Conservation (phyloP, 2,329 filamentous ascomycete genomes). For the Scleromitrula shiraiana region DNA sequence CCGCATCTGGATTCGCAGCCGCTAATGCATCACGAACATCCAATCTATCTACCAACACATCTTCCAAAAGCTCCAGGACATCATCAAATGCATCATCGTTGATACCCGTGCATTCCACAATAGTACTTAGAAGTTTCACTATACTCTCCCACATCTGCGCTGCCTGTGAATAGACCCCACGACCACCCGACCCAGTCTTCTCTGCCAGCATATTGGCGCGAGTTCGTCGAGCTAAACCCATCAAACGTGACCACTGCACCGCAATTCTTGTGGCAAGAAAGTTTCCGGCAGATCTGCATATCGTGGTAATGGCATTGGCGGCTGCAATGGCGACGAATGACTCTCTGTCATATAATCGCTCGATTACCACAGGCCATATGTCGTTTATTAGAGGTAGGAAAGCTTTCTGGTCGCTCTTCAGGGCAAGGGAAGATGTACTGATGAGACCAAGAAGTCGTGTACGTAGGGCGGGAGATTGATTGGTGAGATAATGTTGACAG, state of each 20-base stretch:
- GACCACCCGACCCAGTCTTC: slow-evolving; percentile 29
- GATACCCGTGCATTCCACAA: slow-evolving; percentile 57
- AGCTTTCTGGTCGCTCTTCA: slow-evolving; percentile 69
- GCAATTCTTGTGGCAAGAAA: slow-evolving; percentile 74
- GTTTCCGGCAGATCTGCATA: slow-evolving; percentile 68
- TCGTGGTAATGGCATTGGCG: slow-evolving; percentile 56
- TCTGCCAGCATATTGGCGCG: slow-evolving; percentile 35
- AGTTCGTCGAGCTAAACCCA: slow-evolving; percentile 40
- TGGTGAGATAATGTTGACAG: slow-evolving; percentile 85
- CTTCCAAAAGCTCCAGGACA: slow-evolving; percentile 53
- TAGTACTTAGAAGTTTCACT: slow-evolving; percentile 47
- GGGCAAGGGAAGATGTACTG: slow-evolving; percentile 59
- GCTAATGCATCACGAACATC: slow-evolving; percentile 52
- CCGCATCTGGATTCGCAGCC: slow-evolving; percentile 61
- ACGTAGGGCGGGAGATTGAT: slow-evolving; percentile 70
- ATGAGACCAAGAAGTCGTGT: slow-evolving; percentile 72
- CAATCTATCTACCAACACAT: slow-evolving; percentile 36
- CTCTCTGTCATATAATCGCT: slow-evolving; percentile 59
- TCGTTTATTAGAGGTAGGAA: slow-evolving; percentile 87
- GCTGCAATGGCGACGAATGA: slow-evolving; percentile 62
- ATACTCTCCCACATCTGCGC: slow-evolving; percentile 58
- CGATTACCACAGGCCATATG: slow-evolving; percentile 76
- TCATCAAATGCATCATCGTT: slow-evolving; percentile 65
- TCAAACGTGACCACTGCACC: slow-evolving; percentile 57
- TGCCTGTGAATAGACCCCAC: slow-evolving; percentile 53